Evolutionary conservation across 345 rosid species (phyloP), one percentile per base, ranked within the genome.

Genomic region (Melaleuca alternifolia): DNA sequence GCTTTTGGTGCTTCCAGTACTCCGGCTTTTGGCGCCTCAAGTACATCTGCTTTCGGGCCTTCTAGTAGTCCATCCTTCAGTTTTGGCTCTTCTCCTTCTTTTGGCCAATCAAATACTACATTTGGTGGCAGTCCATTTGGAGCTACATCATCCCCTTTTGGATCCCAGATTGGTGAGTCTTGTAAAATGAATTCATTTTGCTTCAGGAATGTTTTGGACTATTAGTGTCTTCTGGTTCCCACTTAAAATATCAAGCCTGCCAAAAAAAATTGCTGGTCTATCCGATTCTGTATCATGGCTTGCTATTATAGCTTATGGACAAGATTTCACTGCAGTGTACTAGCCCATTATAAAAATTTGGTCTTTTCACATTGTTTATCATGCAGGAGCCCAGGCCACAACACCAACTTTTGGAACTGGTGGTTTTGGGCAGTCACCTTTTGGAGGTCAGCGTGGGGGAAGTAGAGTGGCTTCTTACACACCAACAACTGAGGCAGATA

Each of bases 71-170:
- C 96, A 83, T 90, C 95, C 14, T 94, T 94, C 86, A 92, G 90
- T 90, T 95, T 94, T 89, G 90, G 92, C 61, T 92, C 98, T 11
- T 84, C 93, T 88, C 93, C 97, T 71, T 91, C 94, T 86, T 96
- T 96, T 89, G 98, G 94, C 82, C 99, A 96, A 85, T 90, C 98
- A 84, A 76, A 92, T 46, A 87, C 99, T 65, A 90, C 96, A 51
- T 96, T 98, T 94, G 94, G 95, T 84, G 93, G 95, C 91, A 94
- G 91, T 85, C 88, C 95, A 83, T 97, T 97, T 89, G 96, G 93
- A 61, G 88, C 92, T 50, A 87, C 90, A 83, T 59, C 93, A 81
- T 88, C 98, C 85, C 89, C 94, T 81, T 94, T 95, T 86, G 97
- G 96, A 87, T 90, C 93, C 51, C 99, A 94, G 90, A 92, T 93